Base-by-base conservation (phyloP, 2,329 filamentous ascomycete species). In the Pestalotiopsis sp. region DNA sequence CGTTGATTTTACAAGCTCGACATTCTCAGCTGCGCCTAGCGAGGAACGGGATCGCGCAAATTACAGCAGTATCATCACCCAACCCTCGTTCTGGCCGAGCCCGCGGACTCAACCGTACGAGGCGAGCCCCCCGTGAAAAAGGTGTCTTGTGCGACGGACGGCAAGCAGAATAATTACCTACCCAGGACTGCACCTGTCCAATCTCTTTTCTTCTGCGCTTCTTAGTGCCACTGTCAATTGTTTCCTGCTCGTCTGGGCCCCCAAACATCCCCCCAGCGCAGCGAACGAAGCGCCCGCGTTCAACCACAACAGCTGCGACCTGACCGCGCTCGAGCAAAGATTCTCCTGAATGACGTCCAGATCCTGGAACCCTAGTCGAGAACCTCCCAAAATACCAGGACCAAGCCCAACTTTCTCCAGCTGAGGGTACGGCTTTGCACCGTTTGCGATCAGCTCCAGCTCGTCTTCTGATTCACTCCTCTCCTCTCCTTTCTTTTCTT, bases 71-170 rank as follows among this genome's bases (percentile, higher is more conserved):
- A 39, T 36, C 20, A 36, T 62, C 27, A n/a, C 27, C 59, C 59
- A 62, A 62, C 59, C 7, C 27, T 62, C 59, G 31, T 52, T 62
- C 59, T 62, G 59, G 25, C 27, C 9, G 38, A 45, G 61, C 61
- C 59, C 23, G 59, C 59, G 17, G 27, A n/a, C 38, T 20, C 38
- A 23, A 49, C 61, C 20, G 36, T 49, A 66, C 36, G 39, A 58
- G 45, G 64, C 52, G 52, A 45, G 64, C 52, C 41, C 52, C 27
- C 41, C 17, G 14, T n/a, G 45, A 58, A 45, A 66, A 57, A 66
- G 52, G 64, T 66, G 64, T 56, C 64, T 31, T 66, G 64, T 66
- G 64, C 41, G 64, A 66, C 64, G 41, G 64, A 36, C 31, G 31
- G 23, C 45, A 39, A 39, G 36, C 36, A 64, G 36, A 41, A 36